Evolutionary conservation across 2,329 filamentous ascomycete genomes (phyloP).

Genomic region (Clarireedia paspali): DNA sequence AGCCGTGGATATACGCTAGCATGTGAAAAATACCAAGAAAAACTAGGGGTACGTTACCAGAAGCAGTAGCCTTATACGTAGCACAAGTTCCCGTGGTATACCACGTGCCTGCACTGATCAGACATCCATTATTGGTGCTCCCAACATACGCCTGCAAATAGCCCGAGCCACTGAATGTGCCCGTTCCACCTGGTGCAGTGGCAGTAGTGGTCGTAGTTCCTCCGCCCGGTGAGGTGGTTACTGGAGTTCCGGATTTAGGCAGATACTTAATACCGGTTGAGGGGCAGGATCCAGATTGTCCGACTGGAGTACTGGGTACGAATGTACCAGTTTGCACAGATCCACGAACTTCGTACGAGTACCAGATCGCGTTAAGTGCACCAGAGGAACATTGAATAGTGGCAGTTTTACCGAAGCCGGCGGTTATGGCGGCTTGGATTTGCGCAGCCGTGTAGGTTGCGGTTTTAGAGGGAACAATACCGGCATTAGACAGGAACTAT

Average conservation of each 20-base stretch:
- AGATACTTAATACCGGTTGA: constrained; percentile 46
- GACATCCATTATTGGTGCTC: constrained; percentile 49
- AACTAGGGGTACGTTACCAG: constrained; percentile 34
- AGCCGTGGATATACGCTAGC: not conserved
- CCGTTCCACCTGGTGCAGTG: constrained; percentile 27
- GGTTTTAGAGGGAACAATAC: constrained; percentile 43
- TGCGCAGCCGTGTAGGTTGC: constrained; percentile 36
- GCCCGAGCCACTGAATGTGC: constrained; percentile 44
- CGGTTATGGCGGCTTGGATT: constrained; percentile 36
- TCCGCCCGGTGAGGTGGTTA: constrained; percentile 34
- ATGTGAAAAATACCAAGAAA: not conserved
- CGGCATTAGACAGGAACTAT: constrained; percentile 50
- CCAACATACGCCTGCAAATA: constrained; percentile 47
- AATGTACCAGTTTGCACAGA: constrained; percentile 43
- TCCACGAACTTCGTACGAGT: constrained; percentile 45
- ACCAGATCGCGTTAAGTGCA: constrained; percentile 45
- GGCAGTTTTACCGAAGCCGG: constrained; percentile 37
- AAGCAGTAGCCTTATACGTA: constrained; percentile 49
- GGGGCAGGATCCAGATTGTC: constrained; percentile 41
- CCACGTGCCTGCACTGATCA: constrained; percentile 61
- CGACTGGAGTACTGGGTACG: constrained; percentile 30
- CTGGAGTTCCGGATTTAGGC: constrained; percentile 34
- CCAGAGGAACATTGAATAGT: constrained; percentile 38
- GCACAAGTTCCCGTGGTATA: constrained; percentile 61
- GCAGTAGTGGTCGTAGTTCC: constrained; percentile 42